Evolutionary conservation across 352 stramenopile genomes (phyloP).

Genomic region (Pythium rishiriense): DNA sequence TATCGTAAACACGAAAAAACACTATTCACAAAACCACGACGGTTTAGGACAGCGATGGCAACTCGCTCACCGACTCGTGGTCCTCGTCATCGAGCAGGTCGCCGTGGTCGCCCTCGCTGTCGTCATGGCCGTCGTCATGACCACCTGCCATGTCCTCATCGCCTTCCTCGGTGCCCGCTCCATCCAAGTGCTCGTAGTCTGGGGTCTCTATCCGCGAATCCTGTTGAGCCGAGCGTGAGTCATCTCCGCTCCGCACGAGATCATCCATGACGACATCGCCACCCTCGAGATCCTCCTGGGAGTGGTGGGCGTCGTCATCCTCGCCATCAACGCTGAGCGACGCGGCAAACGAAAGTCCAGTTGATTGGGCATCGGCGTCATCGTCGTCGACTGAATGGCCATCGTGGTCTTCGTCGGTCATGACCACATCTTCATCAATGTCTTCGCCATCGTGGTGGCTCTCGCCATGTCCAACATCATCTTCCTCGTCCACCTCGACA

Average conservation of each 20-base stretch:
- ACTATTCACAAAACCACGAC: neutral
- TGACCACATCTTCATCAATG: conserved; percentile 22
- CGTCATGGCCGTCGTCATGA: conserved; percentile 30
- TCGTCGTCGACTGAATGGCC: conserved; percentile 19
- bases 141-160: conserved; percentile 30
- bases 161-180: conserved; percentile 28
- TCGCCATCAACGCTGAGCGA: conserved; percentile 21
- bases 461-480: conserved; percentile 9
- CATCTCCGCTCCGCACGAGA: neutral
- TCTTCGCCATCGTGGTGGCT: conserved; percentile 9
- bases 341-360: conserved; percentile 18
- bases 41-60: conserved; percentile 22
- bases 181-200: conserved; percentile 12
- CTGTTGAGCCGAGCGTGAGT: neutral
- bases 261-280: conserved; percentile 12
- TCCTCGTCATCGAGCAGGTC: conserved; percentile 31
- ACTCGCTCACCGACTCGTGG: conserved; percentile 28
- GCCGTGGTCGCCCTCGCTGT: conserved; percentile 27
- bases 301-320: conserved; percentile 12
- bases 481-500: conserved; percentile 40
- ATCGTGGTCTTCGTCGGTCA: conserved; percentile 25
- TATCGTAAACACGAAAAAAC: conserved; percentile 16
- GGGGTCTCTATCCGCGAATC: conserved; percentile 19
- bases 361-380: conserved; percentile 13
- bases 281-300: conserved; percentile 13